Base-by-base conservation (phyloP, 169 alveolate genomes). In the Babesia sp. region DNA sequence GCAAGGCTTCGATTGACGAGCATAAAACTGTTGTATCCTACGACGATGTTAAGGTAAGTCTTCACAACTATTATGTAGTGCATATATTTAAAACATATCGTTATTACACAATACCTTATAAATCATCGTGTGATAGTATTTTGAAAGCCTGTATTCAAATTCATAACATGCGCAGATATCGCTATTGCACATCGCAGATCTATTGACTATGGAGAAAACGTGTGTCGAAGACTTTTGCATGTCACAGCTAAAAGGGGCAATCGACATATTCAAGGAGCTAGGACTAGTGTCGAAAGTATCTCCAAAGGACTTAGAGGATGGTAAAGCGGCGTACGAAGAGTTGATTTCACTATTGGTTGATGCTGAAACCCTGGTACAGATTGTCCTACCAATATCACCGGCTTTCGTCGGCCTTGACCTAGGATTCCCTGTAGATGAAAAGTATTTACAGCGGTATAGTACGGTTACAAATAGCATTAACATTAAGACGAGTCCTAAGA, bases 201-300 rank as follows among this genome's bases (percentile, higher is more conserved):
- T 58, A 36, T 18, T 79, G 29, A 31, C 18, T 12, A 36, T 79
- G 82, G 76, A 79, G 66, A 34, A 34, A 28, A 44, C 28, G 51
- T 82, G 61, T 33, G 64, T 71, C 8, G 87, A 79, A 44, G 54
- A 50, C 50, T 79, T 79, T 54, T 69, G 82, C 76, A 46, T 59
- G 56, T 70, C 87, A 0, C 72, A 70, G 24, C 70, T 71, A n/a
- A 75, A 44, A 5, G 58, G 53, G 42, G 56, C 82, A 7, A 44
- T 79, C 14, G 87, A 79, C n/a, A 70, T 54, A 26, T 70, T 79
- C 48, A 71, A 51, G 63, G 81, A 79, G 46, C 68, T 79, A 14
- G 46, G 54, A 1, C 22, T 79, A 7, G 31, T 70, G 18, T 12
- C 83, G 29, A 78, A 57, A 31, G 11, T 41, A 22, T 2, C 37